Percentiles rank a stretch among this genome's conserved stretches.
Evolutionary conservation across 148 eudicot species (phyloP).

Genomic region (Tetragonia tetragonoides): DNA sequence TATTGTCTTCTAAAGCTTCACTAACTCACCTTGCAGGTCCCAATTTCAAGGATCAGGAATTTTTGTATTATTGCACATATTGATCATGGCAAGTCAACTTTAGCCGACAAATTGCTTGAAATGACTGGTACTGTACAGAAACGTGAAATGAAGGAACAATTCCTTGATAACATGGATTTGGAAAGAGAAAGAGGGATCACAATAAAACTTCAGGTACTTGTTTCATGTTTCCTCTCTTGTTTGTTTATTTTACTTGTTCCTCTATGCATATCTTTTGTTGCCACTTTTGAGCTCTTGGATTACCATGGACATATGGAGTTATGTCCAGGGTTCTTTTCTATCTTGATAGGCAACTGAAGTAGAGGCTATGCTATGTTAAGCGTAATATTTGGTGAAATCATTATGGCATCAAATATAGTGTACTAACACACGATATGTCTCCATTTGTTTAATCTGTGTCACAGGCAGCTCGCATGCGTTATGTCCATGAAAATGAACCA

Average conservation of each 20-base stretch:
- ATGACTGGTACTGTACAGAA: slow-evolving; percentile 87
- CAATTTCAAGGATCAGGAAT: slow-evolving; percentile 75
- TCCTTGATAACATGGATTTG: slow-evolving; percentile 98
- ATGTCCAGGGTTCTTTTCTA: not conserved
- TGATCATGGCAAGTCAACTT: slow-evolving; percentile 98
- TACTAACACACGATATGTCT: not conserved
- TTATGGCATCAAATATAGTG: not conserved
- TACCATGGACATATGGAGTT: not conserved
- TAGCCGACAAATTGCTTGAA: slow-evolving; percentile 96
- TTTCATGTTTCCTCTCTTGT: not conserved
- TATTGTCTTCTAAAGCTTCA: slow-evolving; percentile 5
- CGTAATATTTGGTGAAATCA: not conserved
- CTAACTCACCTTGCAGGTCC: slow-evolving; percentile 63
- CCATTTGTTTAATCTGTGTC: slow-evolving; percentile 19
- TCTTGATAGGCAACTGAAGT: not conserved
- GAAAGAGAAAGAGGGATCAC: slow-evolving; percentile 99
- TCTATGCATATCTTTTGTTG: not conserved
- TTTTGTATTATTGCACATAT: slow-evolving; percentile 95
- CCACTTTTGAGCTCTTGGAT: not conserved
- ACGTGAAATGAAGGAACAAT: slow-evolving; percentile 98
- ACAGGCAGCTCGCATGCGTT: slow-evolving; percentile 99
- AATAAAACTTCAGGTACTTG: slow-evolving; percentile 82
- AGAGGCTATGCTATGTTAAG: not conserved
- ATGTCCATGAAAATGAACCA: slow-evolving; percentile 58
- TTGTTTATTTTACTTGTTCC: not conserved